A percentile compares a stretch with the other conserved stretches of the same genome.
phyloP scores from a whole-genome alignment of 164 flowering plant species.

The Vitis riparia region DNA sequence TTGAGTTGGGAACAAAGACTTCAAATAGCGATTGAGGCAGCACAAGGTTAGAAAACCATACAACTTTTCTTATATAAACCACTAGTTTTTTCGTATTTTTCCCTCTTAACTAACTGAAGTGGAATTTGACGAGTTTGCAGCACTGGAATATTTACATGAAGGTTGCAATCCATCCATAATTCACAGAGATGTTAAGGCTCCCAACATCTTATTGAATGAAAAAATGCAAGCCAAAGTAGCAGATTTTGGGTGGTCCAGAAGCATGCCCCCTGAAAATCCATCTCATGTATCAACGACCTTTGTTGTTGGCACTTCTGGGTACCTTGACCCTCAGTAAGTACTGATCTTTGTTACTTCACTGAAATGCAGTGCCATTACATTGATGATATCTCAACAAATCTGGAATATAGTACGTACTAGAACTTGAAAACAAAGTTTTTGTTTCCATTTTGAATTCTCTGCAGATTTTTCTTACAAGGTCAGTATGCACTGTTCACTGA shows the following conservation, averaged over 20 bases:
- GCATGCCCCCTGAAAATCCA: slow-evolving; percentile 9
- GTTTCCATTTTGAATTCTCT: no score
- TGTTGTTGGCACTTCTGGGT: slow-evolving; percentile 35
- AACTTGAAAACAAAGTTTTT: no score
- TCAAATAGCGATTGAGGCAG: slow-evolving; percentile 33
- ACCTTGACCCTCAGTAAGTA: slow-evolving; percentile 36
- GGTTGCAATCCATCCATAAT: slow-evolving; percentile 27
- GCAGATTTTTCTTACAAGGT: no score
- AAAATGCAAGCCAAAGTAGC: slow-evolving; percentile 22
- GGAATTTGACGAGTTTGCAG: slow-evolving; percentile 5
- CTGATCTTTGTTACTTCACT: no score
- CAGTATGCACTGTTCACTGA: no score
- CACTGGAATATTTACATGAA: slow-evolving; percentile 28
- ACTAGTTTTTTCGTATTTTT: background rate
- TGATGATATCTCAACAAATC: no score
- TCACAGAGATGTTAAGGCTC: slow-evolving; percentile 31
- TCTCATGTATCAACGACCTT: slow-evolving; percentile 15
- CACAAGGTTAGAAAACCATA: slow-evolving; percentile 21
- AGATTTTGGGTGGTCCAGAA: slow-evolving; percentile 33
- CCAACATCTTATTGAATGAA: slow-evolving; percentile 19
- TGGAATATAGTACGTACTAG: no score
- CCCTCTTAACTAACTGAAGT: background rate
- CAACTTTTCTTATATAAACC: background rate
- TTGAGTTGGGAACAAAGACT: slow-evolving; percentile 34
- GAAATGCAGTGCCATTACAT: no score